Conservation (phyloP, 208 protist genomes). For the Herpetomonas tarakana region DNA sequence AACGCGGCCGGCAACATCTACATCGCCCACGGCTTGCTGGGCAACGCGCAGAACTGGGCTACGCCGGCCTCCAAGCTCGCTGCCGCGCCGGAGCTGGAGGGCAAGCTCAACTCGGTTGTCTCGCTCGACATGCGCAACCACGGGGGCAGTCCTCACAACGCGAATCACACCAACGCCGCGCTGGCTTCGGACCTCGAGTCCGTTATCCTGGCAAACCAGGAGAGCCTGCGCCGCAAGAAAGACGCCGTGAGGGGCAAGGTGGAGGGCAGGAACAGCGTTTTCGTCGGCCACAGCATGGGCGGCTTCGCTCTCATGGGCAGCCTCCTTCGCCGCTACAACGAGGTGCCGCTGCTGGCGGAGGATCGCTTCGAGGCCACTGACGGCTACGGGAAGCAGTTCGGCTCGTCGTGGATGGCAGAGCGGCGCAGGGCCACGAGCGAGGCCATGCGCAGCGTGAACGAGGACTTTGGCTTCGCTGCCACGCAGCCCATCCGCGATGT, state of each 20-base stretch:
- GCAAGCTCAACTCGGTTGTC: constrained; percentile 35
- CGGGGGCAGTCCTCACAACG: constrained; percentile 59
- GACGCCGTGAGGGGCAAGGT: constrained; percentile 1
- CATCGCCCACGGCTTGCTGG: constrained; percentile 78
- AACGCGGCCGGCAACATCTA: constrained; percentile 33
- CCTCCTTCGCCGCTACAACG: constrained; percentile 78
- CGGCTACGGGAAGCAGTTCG: constrained; percentile 9
- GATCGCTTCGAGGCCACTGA: constrained; percentile 6
- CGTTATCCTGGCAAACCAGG: constrained; percentile 40
- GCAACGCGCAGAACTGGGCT: constrained; percentile 76
- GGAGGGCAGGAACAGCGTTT: constrained; percentile 20
- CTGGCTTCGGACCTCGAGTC: constrained; percentile 73
- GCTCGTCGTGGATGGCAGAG: constrained; percentile 17
- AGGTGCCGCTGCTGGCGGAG: constrained; percentile 35
- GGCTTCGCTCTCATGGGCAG: constrained; percentile 64
- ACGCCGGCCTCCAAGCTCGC: constrained; percentile 42
- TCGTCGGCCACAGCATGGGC: constrained; percentile 90
- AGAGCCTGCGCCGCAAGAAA: constrained; percentile 11
- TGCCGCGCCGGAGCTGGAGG: constrained; percentile 31
- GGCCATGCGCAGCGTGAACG: constrained; percentile 63
- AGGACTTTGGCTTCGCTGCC: constrained; percentile 36
- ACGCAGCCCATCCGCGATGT: constrained; percentile 39
- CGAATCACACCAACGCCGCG: constrained; percentile 51
- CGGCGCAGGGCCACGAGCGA: constrained; percentile 16
- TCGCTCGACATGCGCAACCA: constrained; percentile 87